These are phyloP conservation scores for Bipolaris victoriae DNA, from an alignment of 2,329 filamentous ascomycete species.

Conservation along the genomic window DNA sequence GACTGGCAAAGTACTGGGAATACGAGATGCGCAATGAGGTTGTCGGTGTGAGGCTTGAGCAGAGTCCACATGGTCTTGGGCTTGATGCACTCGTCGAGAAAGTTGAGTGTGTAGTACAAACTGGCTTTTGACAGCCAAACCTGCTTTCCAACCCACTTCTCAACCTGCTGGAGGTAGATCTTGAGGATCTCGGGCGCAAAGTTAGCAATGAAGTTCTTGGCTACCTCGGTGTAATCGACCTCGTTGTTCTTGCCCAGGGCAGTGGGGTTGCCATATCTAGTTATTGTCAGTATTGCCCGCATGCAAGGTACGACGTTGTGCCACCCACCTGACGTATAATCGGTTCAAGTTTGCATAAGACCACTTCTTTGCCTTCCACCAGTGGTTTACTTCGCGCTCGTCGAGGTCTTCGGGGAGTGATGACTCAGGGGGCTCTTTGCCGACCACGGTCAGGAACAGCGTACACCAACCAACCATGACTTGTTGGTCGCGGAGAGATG, in stretches of 20 bases:
- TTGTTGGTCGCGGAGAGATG: constrained; percentile 76
- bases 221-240: constrained; percentile 79
- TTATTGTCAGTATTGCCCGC: constrained; percentile 37
- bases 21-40: constrained; percentile 89
- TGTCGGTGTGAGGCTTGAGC: constrained; percentile 90
- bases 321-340: constrained; percentile 81
- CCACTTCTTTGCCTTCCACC: constrained; percentile 99
- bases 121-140: constrained; percentile 94
- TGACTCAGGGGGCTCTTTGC: constrained; percentile 79
- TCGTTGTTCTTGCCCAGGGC: constrained; percentile 75
- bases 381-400: constrained; percentile 91
- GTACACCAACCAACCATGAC: constrained; percentile 95
- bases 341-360: constrained; percentile 97
- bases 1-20: constrained; percentile 95
- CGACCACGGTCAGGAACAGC: constrained; percentile 87
- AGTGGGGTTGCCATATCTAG: constrained; percentile 88
- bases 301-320: neutral
- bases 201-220: constrained; percentile 87
- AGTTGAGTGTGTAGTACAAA: constrained; percentile 90
- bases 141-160: constrained; percentile 96
- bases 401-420: constrained; percentile 80
- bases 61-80: constrained; percentile 97
- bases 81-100: constrained; percentile 95
- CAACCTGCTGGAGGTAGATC: constrained; percentile 90
- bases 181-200: constrained; percentile 97